phyloP scores from a whole-genome alignment of 768 basidiomycete genomes.

The Zangia roseola region DNA sequence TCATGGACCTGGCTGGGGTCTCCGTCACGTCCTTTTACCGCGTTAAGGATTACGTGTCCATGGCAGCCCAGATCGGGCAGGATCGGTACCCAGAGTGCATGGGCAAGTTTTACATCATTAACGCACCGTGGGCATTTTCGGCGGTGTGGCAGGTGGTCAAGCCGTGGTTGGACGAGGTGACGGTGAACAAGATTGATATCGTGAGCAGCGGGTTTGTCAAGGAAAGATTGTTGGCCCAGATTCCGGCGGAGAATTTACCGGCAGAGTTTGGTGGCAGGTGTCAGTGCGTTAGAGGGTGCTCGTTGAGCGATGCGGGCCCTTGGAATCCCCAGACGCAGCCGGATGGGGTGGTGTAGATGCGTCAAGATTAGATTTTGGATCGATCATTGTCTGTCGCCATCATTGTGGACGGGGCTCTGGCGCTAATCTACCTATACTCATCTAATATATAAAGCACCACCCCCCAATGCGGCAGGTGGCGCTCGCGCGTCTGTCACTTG shows the following conservation, averaged over 20 bases:
- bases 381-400: too few relatives aligned
- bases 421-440: conserved; percentile 30
- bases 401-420: conserved; percentile 3
- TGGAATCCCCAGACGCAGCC: conserved; percentile 55
- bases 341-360: conserved; percentile 25
- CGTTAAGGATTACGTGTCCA: conserved; percentile 88
- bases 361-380: neutral
- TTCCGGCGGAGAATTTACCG: conserved; percentile 81
- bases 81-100: conserved; percentile 91
- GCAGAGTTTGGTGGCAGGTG: conserved; percentile 84
- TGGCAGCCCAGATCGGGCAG: conserved; percentile 78
- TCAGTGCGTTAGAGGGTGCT: conserved; percentile 76
- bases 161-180: conserved; percentile 93
- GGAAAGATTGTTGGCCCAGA: conserved; percentile 76
- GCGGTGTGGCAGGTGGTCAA: conserved; percentile 88
- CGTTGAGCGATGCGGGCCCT: conserved; percentile 86
- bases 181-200: conserved; percentile 92
- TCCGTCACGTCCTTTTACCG: conserved; percentile 77
- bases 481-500: too few relatives aligned
- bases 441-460: too few relatives aligned
- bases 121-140: conserved; percentile 91
- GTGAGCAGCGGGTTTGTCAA: conserved; percentile 66
- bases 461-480: too few relatives aligned
- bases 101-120: conserved; percentile 99
- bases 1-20: conserved; percentile 82